Evolutionary conservation across 371 early-diverging fungal genomes (phyloP).

Genomic region (Mucor plumbeus): DNA sequence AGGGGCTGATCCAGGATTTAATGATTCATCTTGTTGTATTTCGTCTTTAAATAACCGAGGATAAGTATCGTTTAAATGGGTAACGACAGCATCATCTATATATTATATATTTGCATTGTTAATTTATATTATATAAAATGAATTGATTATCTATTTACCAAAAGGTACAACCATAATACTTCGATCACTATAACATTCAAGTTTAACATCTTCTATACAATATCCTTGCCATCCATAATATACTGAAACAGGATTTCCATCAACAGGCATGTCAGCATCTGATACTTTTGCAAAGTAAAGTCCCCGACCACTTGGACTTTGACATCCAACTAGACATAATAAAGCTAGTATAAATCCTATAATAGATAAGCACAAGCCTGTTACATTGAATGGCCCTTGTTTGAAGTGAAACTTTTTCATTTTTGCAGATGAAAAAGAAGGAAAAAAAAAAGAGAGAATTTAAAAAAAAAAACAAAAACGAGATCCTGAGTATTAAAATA

Average conservation of each 20-base stretch:
- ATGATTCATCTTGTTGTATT: conserved; percentile 30
- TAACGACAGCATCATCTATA: conserved; percentile 37
- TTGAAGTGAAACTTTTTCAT: conserved; percentile 23
- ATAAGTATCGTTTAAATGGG: conserved; percentile 39
- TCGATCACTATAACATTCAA: conserved; percentile 31
- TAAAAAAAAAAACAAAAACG: neutral
- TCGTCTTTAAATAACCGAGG: conserved; percentile 38
- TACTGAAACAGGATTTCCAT: conserved; percentile 19
- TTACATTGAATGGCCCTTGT: conserved; percentile 27
- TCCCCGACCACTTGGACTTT: conserved; percentile 20
- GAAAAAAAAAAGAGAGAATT: neutral
- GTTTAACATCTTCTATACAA: conserved; percentile 30
- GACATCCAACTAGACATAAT: conserved; percentile 43
- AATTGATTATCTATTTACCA: conserved; percentile 26
- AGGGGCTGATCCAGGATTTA: conserved; percentile 40
- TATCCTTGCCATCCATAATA: conserved; percentile 51
- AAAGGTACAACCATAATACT: conserved; percentile 47
- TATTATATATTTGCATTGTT: neutral
- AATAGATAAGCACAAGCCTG: conserved; percentile 38
- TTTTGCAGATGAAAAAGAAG: neutral
- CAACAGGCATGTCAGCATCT: conserved; percentile 20
- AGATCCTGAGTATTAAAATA: neutral
- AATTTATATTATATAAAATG: neutral
- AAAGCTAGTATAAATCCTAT: conserved; percentile 42
- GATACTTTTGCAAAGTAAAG: conserved; percentile 45